phyloP scores from a whole-genome alignment of 2,329 filamentous ascomycete genomes.

The Leptosphaerulina australis region DNA sequence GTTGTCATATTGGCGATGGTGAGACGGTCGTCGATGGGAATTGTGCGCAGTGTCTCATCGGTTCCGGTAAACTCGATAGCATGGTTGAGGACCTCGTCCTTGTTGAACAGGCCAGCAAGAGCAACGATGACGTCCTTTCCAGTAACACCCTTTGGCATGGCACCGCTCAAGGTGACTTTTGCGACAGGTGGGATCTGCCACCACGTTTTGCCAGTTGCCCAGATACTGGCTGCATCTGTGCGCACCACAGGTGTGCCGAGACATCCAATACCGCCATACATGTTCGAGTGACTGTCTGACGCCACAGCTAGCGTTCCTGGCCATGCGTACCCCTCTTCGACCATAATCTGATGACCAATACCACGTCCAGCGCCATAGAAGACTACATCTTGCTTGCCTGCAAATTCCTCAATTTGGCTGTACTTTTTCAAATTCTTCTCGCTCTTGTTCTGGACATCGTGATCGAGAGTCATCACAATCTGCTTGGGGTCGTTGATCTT shows the following conservation, averaged over 20 bases:
- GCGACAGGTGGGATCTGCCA: constrained; percentile 87
- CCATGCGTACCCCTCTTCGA: constrained; percentile 85
- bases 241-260: constrained; percentile 82
- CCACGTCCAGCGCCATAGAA: constrained; percentile 79
- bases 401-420: constrained; percentile 79
- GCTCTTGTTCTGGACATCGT: constrained; percentile 84
- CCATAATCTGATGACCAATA: constrained; percentile 92
- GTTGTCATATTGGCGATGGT: constrained; percentile 83
- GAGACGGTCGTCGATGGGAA: constrained; percentile 74
- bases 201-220: constrained; percentile 83
- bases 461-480: constrained; percentile 83
- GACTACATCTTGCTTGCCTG: constrained; percentile 73
- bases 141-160: constrained; percentile 77
- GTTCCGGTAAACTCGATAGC: constrained; percentile 85
- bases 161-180: constrained; percentile 76
- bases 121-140: constrained; percentile 95
- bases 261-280: constrained; percentile 80
- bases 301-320: constrained; percentile 84
- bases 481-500: constrained; percentile 74
- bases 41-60: constrained; percentile 73
- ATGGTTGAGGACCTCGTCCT: constrained; percentile 89
- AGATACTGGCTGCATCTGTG: constrained; percentile 86
- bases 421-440: constrained; percentile 85
- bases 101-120: constrained; percentile 83
- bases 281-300: constrained; percentile 77